Percentiles rank a stretch among this genome's conserved stretches.
Conservation (phyloP, 805 yeast genomes). For the Ogataea zsoltii region DNA sequence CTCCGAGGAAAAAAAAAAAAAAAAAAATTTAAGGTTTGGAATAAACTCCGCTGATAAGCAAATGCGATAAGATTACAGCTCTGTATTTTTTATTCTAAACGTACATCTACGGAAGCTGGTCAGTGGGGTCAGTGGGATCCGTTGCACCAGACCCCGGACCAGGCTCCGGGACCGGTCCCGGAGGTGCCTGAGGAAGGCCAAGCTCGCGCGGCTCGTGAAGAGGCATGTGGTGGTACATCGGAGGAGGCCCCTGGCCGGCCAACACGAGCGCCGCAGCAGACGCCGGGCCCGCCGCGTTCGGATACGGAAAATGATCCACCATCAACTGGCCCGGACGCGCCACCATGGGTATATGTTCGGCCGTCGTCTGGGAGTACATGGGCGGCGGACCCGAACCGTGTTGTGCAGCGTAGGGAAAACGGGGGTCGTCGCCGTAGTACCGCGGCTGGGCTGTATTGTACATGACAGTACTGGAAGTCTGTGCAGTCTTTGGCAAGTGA, state of each 20-base stretch:
- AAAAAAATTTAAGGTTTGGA: too few relatives aligned
- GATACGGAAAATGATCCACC: neutral
- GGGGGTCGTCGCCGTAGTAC: too few relatives aligned
- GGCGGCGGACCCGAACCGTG: too few relatives aligned
- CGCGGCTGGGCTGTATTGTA: too few relatives aligned
- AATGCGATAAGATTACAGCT: slow-evolving; percentile 1
- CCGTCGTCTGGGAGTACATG: too few relatives aligned
- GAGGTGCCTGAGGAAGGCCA: neutral
- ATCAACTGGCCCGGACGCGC: neutral
- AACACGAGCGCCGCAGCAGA: neutral
- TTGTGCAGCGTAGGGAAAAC: too few relatives aligned
- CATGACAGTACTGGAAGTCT: too few relatives aligned
- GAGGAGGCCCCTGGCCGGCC: neutral
- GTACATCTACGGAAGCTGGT: neutral
- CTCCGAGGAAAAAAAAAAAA: neutral
- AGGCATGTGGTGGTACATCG: slow-evolving; percentile 1
- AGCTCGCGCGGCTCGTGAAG: neutral
- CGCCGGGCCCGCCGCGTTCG: too few relatives aligned
- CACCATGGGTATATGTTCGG: too few relatives aligned
- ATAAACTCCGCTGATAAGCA: neutral
- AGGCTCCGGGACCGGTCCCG: neutral
- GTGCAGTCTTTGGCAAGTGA: too few relatives aligned
- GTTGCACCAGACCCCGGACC: neutral
- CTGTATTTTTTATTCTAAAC: neutral
- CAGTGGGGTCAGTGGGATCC: neutral